Evolutionary conservation across 331 rosid genomes (phyloP).

Genomic region (Acacia pycnantha): DNA sequence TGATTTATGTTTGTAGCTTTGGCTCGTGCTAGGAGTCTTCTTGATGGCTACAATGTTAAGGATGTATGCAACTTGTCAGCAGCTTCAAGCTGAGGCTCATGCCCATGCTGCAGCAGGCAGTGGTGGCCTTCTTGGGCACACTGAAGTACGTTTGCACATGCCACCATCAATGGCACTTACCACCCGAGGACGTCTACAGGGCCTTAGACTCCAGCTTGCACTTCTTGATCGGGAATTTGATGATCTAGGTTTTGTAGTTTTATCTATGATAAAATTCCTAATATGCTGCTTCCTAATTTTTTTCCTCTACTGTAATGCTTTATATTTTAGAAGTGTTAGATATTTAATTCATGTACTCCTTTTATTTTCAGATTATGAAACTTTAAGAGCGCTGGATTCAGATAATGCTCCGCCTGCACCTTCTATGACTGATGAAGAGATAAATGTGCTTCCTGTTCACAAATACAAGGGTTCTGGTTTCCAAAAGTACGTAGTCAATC

Average conservation of each 20-base stretch:
- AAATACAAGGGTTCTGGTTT: constrained; percentile 75
- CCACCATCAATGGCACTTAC: constrained; percentile 90
- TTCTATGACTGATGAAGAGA: constrained; percentile 94
- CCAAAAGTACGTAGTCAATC: constrained; percentile 56
- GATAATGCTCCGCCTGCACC: constrained; percentile 78
- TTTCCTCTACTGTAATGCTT: not conserved
- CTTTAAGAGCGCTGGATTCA: constrained; percentile 88
- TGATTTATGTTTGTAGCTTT: constrained; percentile 52
- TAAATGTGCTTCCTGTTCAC: constrained; percentile 93
- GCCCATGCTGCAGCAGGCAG: constrained; percentile 78
- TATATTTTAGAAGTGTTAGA: not conserved
- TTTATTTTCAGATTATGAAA: constrained; percentile 70
- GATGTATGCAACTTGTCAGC: constrained; percentile 97
- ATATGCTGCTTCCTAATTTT: not conserved
- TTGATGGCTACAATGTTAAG: constrained; percentile 89
- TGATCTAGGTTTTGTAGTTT: constrained; percentile 61
- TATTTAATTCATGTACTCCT: constrained; percentile 18
- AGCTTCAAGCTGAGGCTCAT: constrained; percentile 96
- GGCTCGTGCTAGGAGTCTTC: constrained; percentile 96
- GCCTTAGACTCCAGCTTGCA: constrained; percentile 95
- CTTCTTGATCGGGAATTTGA: constrained; percentile 96
- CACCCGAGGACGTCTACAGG: constrained; percentile 87
- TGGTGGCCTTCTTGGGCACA: constrained; percentile 89
- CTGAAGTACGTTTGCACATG: constrained; percentile 84
- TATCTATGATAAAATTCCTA: constrained; percentile 3